Evolutionary conservation across 805 yeast species (phyloP), one percentile per base, ranked within the genome.

Genomic region (Ogataea pilisensis): DNA sequence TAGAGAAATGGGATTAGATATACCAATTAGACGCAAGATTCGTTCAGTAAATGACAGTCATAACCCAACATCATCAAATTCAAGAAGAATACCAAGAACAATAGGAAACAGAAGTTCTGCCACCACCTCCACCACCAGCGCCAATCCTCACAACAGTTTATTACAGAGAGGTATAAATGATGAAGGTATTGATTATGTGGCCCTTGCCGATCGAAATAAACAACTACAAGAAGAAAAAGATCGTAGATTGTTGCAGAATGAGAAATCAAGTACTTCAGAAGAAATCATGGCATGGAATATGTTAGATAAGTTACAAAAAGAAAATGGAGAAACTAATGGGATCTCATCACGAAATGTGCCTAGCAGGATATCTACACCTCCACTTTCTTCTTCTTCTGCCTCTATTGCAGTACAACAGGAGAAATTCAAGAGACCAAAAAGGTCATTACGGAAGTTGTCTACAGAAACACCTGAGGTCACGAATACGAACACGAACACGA

Each of bases 251-350:
- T 38, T 28, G 21, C 25, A 41, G 9, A 33, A 31, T 13, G 44
- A 41, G 24, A 31, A 26, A 9, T 28, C 28, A 2, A n/a, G 12
- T 18, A 38, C 28, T 18, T 24, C 44, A 9, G 55, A 41, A 31
- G 64, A 57, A 30, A 28, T 17, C 8, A 54, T 53, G 16, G 62
- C 65, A 4, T 60, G 66, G 65, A 51, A 42, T 28, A 45, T 56
- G 20, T 42, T 58, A 31, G 66, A 60, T 18, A 47, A 42, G 17
- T 49, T 59, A 16, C 43, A 45, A 21, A 42, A 37, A 29, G 44
- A 49, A 9, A 38, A 35, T 29, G 31, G 16, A 11, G 11, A 9
- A 14, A 29, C n/a, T n/a, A n/a, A n/a, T n/a, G n/a, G n/a, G n/a
- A n/a, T 8, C 16, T 6, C 22, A 28, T 27, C 14, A 11, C 16